Evolutionary conservation across 352 stramenopile genomes (phyloP), one percentile per base, ranked within the genome.

Genomic region (Globisporangium spinosum): DNA sequence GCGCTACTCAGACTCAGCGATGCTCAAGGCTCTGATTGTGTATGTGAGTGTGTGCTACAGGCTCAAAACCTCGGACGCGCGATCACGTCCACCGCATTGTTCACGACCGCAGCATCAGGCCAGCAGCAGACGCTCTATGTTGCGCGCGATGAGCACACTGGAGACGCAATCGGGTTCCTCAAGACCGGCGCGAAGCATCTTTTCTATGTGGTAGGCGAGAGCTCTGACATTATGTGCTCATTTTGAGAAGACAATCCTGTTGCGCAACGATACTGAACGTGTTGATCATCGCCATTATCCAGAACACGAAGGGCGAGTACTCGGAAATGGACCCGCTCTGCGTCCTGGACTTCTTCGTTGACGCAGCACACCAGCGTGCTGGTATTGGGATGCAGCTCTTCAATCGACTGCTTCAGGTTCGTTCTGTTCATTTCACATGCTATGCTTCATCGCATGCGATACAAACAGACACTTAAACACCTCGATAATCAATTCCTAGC

Each of bases 341-440:
- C 55, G 70, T 95, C 43, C 68, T 96, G 0, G 88, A 96, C 60
- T 95, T 96, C 64, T 95, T 87, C 69, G 79, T 95, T 2, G 35
- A 77, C 0, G 77, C 86, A 17, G 32, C 64, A 9, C 75, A 67
- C 17, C 89, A 95, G 59, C 83, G 87, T n/a, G 67, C 63, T 6
- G 83, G 87, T 9, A 61, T 93, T 17, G 87, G 89, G 13, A 60
- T 81, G 7, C 49, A 72, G 60, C 76, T 96, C 51, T 96, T 95
- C 70, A 70, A 85, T 32, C 35, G 54, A 1, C 69, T 95, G 56
- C 76, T 95, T 4, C 58, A 78, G 55, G 79, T 89, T 15, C 38
- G 67, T 58, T 25, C 49, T 7, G 22, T 47, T 17, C 49, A 51
- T 5, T 55, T 29, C 3, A 35, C 8, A 58, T 35, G 20, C 51